phyloP scores from a whole-genome alignment of 2,329 filamentous ascomycete species.

The Chalaropsis thielavioides region DNA sequence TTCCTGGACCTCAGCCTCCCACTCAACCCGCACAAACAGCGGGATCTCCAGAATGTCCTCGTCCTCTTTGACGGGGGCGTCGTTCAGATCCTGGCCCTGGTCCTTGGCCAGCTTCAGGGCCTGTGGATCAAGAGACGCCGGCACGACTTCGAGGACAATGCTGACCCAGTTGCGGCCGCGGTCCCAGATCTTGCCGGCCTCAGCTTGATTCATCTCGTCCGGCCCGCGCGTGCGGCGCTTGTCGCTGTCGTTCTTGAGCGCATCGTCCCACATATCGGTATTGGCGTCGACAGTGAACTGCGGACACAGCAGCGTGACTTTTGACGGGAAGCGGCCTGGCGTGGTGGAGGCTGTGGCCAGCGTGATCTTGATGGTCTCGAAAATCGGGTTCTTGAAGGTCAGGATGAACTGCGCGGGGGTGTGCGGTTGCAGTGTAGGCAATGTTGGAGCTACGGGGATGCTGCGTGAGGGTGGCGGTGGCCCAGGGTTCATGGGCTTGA shows the following conservation, averaged over 20 bases:
- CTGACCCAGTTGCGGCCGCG: conserved; percentile 87
- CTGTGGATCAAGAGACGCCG: conserved; percentile 38
- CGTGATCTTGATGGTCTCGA: conserved; percentile 75
- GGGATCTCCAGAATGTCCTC: conserved; percentile 72
- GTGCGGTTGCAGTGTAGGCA: conserved; percentile 36
- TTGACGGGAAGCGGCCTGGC: conserved; percentile 59
- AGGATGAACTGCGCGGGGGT: conserved; percentile 65
- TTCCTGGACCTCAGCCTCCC: conserved; percentile 59
- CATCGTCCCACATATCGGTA: conserved; percentile 78
- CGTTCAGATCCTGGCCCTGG: conserved; percentile 29
- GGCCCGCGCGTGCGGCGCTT: conserved; percentile 27
- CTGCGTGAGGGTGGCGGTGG: conserved; percentile 16
- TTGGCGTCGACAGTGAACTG: conserved; percentile 91
- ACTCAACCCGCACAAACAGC: conserved; percentile 84
- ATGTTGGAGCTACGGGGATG: conserved; percentile 20
- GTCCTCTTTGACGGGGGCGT: conserved; percentile 39
- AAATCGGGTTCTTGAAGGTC: conserved; percentile 86
- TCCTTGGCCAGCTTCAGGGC: conserved; percentile 23
- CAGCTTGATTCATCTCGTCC: conserved; percentile 31
- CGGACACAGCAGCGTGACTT: conserved; percentile 84
- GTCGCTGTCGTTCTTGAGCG: conserved; percentile 41
- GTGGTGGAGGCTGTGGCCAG: conserved; percentile 72
- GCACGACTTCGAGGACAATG: conserved; percentile 79
- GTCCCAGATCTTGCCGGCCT: conserved; percentile 94
- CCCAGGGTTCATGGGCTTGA: conserved; percentile 42